phyloP scores from a whole-genome alignment of 2,329 filamentous ascomycete species.

The Penicillium sp. region DNA sequence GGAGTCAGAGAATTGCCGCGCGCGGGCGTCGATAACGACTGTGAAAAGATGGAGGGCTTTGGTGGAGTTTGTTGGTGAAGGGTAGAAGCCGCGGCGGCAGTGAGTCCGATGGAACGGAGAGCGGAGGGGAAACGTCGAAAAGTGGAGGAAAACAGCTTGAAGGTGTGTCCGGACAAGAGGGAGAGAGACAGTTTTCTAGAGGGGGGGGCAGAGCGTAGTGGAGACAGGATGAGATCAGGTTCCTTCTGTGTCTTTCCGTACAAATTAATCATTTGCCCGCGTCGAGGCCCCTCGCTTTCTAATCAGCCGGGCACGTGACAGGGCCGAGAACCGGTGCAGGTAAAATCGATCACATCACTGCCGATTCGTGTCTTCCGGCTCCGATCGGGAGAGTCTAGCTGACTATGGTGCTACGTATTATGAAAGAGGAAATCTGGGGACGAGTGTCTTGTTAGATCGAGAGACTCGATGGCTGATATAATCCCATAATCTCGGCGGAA shows the following conservation, averaged over 20 bases:
- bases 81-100: constrained; percentile 69
- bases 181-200: constrained; percentile 11
- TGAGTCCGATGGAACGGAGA: constrained; percentile 69
- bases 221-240: constrained; percentile 20
- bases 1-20: constrained; percentile 40
- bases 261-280: constrained; percentile 23
- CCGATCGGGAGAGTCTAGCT: not conserved
- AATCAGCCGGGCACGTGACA: constrained; percentile 18
- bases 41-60: constrained; percentile 35
- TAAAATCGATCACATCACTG: constrained; percentile 3
- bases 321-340: constrained; percentile 10
- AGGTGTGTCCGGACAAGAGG: constrained; percentile 45
- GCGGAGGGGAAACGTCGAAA: constrained; percentile 65
- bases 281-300: constrained; percentile 24
- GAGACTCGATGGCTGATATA: not conserved
- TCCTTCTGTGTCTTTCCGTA: constrained; percentile 11
- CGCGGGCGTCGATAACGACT: constrained; percentile 38
- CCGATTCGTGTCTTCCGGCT: not conserved
- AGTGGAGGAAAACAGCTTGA: constrained; percentile 89
- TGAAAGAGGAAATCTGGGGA: too few species aligned
- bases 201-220: constrained; percentile 15
- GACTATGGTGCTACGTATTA: not conserved
- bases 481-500: not conserved
- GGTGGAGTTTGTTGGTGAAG: constrained; percentile 59
- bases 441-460: not conserved